Base-by-base conservation (phyloP, 208 protist genomes). In the Acanthamoeba royreba region DNA sequence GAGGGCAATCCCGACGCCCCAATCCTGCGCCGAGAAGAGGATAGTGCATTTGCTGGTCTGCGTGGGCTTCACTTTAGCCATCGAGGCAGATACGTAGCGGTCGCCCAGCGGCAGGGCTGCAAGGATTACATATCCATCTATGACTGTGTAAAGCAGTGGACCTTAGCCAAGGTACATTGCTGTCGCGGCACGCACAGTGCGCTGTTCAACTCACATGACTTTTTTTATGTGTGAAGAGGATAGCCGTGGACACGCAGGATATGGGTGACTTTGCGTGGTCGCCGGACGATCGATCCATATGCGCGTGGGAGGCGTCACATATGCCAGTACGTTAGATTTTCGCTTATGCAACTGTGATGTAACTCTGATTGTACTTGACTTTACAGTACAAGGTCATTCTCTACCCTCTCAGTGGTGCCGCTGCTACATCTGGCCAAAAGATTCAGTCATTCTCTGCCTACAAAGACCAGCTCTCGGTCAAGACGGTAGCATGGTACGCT, bases 81-180 rank as follows among this genome's bases (percentile, higher is more conserved):
- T 43, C 9, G 74, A 5, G 74, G 74, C 40, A 22, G 45, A 43
- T 86, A 86, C 43, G 52, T 86, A 43, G 74, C 74, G 22, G 74
- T 86, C 33, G 74, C 74, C 45, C 43, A 86, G 74, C 74, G 74
- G 25, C 42, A 46, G 43, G 74, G 28, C 28, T 86, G 74, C 74
- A 86, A 86, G 74, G 74, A 86, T 43, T 86, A 53, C 43, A 86
- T 86, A 35, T 35, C 74, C 45, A 86, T 86, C 74, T 86, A 52
- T 49, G 74, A 86, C 45, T 55, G 43, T 40, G 45, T 8, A 35
- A 86, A 86, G 28, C 43, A 46, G 74, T 86, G 74, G 74, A 15
- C 31, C 17, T 46, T 53, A 28, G 40, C 74, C 40, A 86, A 86
- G 74, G 74, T 86, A 53, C n/a, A n/a, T 28, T 42, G 11, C 28